Evolutionary conservation across 495 filamentous ascomycete species (phyloP).

Genomic region (Xylaria scruposa): DNA sequence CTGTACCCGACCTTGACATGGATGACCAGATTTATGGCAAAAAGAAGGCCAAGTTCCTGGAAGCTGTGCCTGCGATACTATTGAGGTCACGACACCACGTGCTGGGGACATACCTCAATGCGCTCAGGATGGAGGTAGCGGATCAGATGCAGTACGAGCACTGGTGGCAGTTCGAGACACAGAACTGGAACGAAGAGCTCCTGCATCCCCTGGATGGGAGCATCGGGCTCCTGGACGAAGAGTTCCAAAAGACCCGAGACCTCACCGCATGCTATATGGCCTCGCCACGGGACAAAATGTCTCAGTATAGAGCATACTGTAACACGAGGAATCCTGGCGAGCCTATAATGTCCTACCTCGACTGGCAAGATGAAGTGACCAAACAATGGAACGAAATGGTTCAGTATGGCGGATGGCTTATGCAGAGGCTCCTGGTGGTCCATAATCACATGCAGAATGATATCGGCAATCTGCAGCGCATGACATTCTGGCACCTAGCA

Average conservation of each 20-base stretch:
- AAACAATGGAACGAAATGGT: not conserved
- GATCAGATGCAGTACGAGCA: not conserved
- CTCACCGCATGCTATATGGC: not conserved
- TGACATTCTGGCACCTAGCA: conserved; percentile 28
- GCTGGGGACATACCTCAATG: conserved; percentile 14
- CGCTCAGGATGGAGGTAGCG: not conserved
- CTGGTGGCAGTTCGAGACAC: not conserved
- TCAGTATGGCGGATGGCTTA: conserved; percentile 21
- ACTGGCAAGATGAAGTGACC: not conserved
- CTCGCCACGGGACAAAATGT: not conserved
- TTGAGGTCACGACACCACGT: conserved; percentile 3
- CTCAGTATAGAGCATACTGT: not conserved
- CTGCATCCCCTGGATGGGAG: not conserved
- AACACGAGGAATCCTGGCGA: not conserved
- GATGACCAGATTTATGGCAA: not conserved
- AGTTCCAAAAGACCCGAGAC: not conserved
- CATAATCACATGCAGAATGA: conserved; percentile 22
- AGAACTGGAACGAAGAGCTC: not conserved
- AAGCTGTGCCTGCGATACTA: not conserved
- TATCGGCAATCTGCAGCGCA: conserved; percentile 22
- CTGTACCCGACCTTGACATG: not conserved
- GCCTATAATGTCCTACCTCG: not conserved
- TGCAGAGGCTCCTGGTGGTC: not conserved
- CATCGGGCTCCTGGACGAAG: not conserved
- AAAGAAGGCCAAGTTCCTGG: not conserved